Evolutionary conservation across 805 yeast species (phyloP).

Genomic region (Hanseniaspora hatyaiensis): DNA sequence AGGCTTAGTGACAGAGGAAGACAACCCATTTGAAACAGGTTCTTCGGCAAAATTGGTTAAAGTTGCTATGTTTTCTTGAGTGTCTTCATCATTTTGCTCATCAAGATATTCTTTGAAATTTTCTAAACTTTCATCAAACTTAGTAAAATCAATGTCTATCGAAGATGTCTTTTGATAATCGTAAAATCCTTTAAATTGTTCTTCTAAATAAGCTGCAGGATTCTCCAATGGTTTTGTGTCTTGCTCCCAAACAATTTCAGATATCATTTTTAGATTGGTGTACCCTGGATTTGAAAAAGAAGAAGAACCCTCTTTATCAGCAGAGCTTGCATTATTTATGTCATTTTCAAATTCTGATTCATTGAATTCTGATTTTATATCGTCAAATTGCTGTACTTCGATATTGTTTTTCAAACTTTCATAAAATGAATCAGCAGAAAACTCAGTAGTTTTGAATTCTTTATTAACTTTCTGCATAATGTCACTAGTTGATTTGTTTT

Average conservation of each 20-base stretch:
- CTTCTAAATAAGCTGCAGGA: neutral
- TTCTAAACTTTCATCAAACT: neutral
- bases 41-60: too few relatives aligned
- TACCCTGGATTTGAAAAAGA: neutral
- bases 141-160: neutral
- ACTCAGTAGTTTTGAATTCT: neutral
- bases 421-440: conserved; percentile 11
- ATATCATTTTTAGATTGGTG: conserved; percentile 1
- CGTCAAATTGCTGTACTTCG: neutral
- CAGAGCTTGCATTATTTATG: too few relatives aligned
- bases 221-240: neutral
- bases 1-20: too few relatives aligned
- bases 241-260: conserved; percentile 14
- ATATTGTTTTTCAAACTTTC: conserved; percentile 3
- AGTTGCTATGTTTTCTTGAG: too few relatives aligned
- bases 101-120: neutral
- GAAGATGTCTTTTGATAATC: neutral
- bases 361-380: too few relatives aligned
- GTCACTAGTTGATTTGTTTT: neutral
- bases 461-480: neutral
- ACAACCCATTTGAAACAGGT: too few relatives aligned
- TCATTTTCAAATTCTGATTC: too few relatives aligned
- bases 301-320: neutral
- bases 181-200: neutral
- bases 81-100: neutral